These are phyloP conservation scores for Kalmusia sp. DNA, from an alignment of 2,329 filamentous ascomycete genomes.

Conservation along the genomic window DNA sequence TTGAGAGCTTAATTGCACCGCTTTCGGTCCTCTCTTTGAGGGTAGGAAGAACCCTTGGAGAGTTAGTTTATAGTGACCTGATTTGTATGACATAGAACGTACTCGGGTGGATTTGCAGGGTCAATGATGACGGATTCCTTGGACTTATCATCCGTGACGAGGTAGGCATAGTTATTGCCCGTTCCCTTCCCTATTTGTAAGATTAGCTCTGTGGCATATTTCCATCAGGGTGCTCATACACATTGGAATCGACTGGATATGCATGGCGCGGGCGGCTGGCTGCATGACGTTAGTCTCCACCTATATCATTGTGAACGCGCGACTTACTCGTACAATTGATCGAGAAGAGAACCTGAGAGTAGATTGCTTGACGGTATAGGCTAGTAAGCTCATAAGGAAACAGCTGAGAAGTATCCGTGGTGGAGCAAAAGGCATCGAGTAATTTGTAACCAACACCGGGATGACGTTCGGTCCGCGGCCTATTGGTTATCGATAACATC, in stretches of 20 bases:
- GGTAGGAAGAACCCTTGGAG: constrained; percentile 63
- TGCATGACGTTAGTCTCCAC: constrained; percentile 30
- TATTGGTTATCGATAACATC: constrained; percentile 17
- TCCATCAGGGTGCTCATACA: constrained; percentile 61
- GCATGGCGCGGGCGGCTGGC: constrained; percentile 66
- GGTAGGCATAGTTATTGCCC: constrained; percentile 84
- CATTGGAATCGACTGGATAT: constrained; percentile 89
- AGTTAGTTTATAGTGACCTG: background rate
- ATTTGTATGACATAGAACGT: constrained; percentile 39
- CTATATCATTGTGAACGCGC: background rate
- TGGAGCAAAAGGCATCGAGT: constrained; percentile 59
- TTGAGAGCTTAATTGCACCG: constrained; percentile 80
- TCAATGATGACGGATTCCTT: constrained; percentile 71
- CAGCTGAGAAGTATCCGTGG: constrained; percentile 50
- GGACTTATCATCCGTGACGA: constrained; percentile 58
- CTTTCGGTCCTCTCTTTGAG: constrained; percentile 75
- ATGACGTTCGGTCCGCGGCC: constrained; percentile 28
- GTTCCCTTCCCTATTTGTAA: constrained; percentile 71
- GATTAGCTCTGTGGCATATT: constrained; percentile 3
- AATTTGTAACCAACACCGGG: constrained; percentile 22
- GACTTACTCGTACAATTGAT: constrained; percentile 26
- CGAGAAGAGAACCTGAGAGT: constrained; percentile 26
- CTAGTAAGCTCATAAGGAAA: constrained; percentile 44
- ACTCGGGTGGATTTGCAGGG: constrained; percentile 81
- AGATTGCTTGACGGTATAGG: constrained; percentile 33